Percentiles rank a stretch among this genome's conserved stretches.
Conservation (phyloP, 2,329 filamentous ascomycete species). For the Cladosporium sp. region DNA sequence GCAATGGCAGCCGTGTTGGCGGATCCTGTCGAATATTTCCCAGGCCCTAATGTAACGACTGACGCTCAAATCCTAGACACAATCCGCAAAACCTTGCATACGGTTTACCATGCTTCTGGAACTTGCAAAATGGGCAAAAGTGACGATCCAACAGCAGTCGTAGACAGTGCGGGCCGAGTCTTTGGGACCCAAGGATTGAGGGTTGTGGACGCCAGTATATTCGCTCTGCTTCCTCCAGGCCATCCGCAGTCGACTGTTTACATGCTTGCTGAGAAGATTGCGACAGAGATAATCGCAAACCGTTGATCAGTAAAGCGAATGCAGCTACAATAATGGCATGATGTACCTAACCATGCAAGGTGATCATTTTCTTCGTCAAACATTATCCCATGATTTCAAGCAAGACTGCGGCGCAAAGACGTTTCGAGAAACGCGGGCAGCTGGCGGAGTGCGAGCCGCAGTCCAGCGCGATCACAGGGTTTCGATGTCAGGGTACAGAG, state of each 20-base stretch:
- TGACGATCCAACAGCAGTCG: constrained; percentile 25
- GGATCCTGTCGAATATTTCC: constrained; percentile 28
- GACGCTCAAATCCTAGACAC: constrained; percentile 20
- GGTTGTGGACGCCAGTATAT: constrained; percentile 28
- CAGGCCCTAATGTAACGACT: constrained; percentile 26
- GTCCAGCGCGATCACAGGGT: too few relatives aligned
- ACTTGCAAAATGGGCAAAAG: constrained; percentile 27
- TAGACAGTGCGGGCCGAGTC: constrained; percentile 26
- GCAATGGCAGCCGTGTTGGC: not conserved
- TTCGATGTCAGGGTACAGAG: too few relatives aligned
- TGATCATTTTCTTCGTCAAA: too few relatives aligned
- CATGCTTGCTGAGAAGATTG: constrained; percentile 12
- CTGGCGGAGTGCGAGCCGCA: too few relatives aligned
- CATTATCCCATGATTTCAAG: too few relatives aligned
- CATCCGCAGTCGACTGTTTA: constrained; percentile 29
- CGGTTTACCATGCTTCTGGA: constrained; percentile 20
- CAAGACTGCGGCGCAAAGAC: too few relatives aligned
- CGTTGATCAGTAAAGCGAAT: too few relatives aligned
- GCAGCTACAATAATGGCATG: too few relatives aligned
- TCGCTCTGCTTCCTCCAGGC: constrained; percentile 29
- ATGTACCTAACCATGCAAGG: too few relatives aligned
- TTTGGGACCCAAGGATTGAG: constrained; percentile 26
- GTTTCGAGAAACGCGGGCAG: too few relatives aligned
- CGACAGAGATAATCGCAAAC: not conserved
- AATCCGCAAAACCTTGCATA: constrained; percentile 4